Evolutionary conservation across 2,329 filamentous ascomycete species (phyloP), one percentile per base, ranked within the genome.

Genomic region (Lasiodiplodia sp.): DNA sequence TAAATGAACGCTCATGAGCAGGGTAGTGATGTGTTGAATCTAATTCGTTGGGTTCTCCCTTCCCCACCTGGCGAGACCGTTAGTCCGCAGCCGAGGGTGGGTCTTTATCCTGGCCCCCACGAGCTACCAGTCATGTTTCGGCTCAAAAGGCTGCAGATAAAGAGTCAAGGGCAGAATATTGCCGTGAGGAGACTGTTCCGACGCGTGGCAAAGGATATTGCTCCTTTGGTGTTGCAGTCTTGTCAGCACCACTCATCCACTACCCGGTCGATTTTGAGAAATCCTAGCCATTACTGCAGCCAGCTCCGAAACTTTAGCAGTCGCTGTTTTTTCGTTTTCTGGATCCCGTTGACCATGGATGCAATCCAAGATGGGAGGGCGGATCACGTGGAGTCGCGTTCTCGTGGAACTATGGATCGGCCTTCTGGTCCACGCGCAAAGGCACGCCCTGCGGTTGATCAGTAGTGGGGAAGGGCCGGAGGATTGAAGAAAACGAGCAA

Each of bases 391-490:
- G 11, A 12, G 11, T 14, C 31, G 60, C 16, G 47, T 64, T 34
- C 23, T 6, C 60, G 44, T 18, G 28, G 55, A 34, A 38, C 10
- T 11, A 11, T 34, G 14, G 40, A n/a, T n/a, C n/a, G n/a, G 18
- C 34, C 21, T 47, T 40, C 10, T 0, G 11, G 12, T 40, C 12
- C 8, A 11, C 18, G 18, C 44, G 18, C 12, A 47, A n/a, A 5
- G 4, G 40, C 40, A n/a, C 60, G 60, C 60, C 60, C 60, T 64
- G n/a, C 25, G n/a, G 11, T 23, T 40, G 60, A 64, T 52, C 47
- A 53, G 60, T 38, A 38, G 60, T 64, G 60, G 60, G 60, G 60
- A 31, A 38, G 18, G 21, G 8, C 18, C 18, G 16, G 14, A 8
- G 3, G 5, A 31, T 18, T 23, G 18, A 28, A 40, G 23, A 21